Percentiles rank a stretch among this genome's conserved stretches.
Conservation (phyloP, 2,329 filamentous ascomycete genomes). For the Exserohilum rostratum region DNA sequence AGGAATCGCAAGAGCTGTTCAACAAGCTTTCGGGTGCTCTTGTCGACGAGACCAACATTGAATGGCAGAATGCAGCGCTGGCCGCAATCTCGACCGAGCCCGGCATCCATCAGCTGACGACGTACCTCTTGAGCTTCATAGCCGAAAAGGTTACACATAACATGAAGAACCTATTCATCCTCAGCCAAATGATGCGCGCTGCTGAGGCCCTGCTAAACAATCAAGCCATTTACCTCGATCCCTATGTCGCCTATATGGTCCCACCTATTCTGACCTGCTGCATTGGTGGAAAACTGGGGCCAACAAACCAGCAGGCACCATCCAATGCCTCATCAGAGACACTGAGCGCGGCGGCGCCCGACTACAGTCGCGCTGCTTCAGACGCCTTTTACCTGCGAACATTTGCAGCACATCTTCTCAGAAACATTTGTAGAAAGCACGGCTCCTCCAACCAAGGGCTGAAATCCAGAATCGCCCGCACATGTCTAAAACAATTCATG, state of each 20-base stretch:
- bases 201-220: conserved; percentile 85
- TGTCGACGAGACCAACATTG: conserved; percentile 84
- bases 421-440: conserved; percentile 80
- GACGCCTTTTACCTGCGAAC: conserved; percentile 82
- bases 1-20: conserved; percentile 95
- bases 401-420: conserved; percentile 80
- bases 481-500: conserved; percentile 89
- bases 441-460: conserved; percentile 79
- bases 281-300: conserved; percentile 79
- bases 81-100: conserved; percentile 87
- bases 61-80: conserved; percentile 83
- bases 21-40: conserved; percentile 91
- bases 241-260: conserved; percentile 73
- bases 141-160: conserved; percentile 95
- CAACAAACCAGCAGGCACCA: conserved; percentile 57
- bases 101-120: conserved; percentile 90
- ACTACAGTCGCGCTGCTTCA: conserved; percentile 30
- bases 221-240: conserved; percentile 74
- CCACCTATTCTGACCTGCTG: conserved; percentile 91
- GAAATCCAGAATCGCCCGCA: conserved; percentile 87
- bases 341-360: conserved; percentile 38
- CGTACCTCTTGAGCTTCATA: conserved; percentile 96
- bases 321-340: conserved; percentile 57
- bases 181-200: conserved; percentile 92
- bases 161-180: conserved; percentile 84